Conservation (phyloP, 169 alveolate species). For the Perkinsus olseni region DNA sequence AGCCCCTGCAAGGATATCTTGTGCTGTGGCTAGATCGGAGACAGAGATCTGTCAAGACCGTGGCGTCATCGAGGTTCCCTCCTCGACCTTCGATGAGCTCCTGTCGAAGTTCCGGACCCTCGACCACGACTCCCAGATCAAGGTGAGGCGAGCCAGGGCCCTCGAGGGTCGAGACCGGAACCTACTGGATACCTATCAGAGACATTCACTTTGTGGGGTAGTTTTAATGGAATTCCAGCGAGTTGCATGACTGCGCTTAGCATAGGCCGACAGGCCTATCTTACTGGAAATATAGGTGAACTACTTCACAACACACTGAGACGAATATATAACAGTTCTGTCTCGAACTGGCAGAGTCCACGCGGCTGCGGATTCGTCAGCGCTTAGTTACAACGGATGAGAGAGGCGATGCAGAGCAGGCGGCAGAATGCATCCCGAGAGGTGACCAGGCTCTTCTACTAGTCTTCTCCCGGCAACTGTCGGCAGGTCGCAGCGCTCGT, state of each 20-base stretch:
- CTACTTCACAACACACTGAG: no score
- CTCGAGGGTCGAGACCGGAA: not conserved
- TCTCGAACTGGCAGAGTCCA: not conserved
- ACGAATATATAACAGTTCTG: no score
- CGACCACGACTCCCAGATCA: not conserved
- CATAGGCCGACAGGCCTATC: no score
- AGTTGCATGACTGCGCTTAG: no score
- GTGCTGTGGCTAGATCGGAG: no score
- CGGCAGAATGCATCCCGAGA: not conserved
- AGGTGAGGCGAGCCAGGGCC: not conserved
- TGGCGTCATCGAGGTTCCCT: not conserved
- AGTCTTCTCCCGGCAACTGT: not conserved
- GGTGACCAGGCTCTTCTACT: not conserved
- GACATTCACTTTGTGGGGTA: not conserved
- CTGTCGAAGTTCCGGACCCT: not conserved
- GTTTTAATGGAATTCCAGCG: no score
- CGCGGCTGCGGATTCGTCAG: not conserved
- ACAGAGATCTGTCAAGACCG: no score
- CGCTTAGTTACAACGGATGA: not conserved
- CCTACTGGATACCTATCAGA: not conserved
- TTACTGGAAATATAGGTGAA: no score
- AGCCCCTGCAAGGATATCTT: no score
- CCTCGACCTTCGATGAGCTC: not conserved
- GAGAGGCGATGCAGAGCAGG: not conserved
- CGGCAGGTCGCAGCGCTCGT: not conserved